Conservation (phyloP, 805 yeast species). For the Candida incommunis region DNA sequence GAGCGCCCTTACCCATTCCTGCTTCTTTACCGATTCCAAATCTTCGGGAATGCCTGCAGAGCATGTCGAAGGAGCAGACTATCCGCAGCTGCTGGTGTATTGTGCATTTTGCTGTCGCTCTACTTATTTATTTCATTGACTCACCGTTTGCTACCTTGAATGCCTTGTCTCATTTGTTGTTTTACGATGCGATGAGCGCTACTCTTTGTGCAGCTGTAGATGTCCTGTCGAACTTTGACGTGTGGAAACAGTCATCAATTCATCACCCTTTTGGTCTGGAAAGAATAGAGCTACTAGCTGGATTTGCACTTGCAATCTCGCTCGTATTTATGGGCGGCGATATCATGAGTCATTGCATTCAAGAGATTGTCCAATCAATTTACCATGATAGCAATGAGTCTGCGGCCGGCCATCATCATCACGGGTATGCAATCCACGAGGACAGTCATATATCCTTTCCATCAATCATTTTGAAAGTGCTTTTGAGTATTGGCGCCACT, state of each 20-base stretch:
- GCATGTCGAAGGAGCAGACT: slow-evolving; percentile 46
- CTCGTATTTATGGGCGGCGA: slow-evolving; percentile 86
- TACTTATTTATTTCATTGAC: slow-evolving; percentile 31
- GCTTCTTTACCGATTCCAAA: slow-evolving; percentile 62
- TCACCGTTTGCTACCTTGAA: slow-evolving; percentile 30
- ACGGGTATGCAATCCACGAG: slow-evolving; percentile 18
- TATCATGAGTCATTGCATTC: slow-evolving; percentile 71
- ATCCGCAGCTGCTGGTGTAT: slow-evolving; percentile 43
- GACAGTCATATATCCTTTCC: slow-evolving; percentile 11
- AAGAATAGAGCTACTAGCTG: slow-evolving; percentile 75
- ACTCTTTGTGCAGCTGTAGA: slow-evolving; percentile 56
- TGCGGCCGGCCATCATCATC: slow-evolving; percentile 15
- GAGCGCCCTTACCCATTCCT: slow-evolving; percentile 50
- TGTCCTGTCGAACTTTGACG: slow-evolving; percentile 80
- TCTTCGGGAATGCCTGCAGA: slow-evolving; percentile 42
- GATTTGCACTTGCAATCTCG: slow-evolving; percentile 76
- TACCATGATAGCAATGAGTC: slow-evolving; percentile 26
- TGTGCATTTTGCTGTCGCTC: slow-evolving; percentile 40
- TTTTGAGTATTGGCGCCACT: slow-evolving; percentile 19
- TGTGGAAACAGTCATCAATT: slow-evolving; percentile 73
- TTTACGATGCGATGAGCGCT: slow-evolving; percentile 77
- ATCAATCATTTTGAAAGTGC: slow-evolving; percentile 12
- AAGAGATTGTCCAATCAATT: slow-evolving; percentile 40
- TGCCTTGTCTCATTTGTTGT: slow-evolving; percentile 66
- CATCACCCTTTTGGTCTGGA: slow-evolving; percentile 88